Evolutionary conservation across 2,329 filamentous ascomycete species (phyloP), one percentile per base, ranked within the genome.

Genomic region (Talaromyces sp.): DNA sequence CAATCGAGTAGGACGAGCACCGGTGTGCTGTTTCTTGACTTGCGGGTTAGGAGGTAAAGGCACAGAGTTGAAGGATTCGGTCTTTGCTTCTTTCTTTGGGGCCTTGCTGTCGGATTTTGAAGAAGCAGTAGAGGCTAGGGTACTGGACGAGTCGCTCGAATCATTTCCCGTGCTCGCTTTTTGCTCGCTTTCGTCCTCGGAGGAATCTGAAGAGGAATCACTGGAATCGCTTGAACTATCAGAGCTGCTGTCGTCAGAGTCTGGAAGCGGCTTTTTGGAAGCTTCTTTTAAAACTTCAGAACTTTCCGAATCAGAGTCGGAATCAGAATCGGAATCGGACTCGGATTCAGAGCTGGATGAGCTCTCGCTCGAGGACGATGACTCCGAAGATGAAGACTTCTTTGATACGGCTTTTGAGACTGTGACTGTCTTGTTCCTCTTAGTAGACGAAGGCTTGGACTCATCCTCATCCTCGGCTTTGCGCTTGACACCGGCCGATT

Each of bases 1-100:
- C 85, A 96, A 80, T 90, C 97, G 67, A 84, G 92, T 74, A 84
- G 84, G 73, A 83, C 88, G 65, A 78, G 81, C 77, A 63, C 73
- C 81, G 55, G 69, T 75, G 71, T 77, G 81, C 67, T 72, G 74
- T 71, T 78, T 79, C 47, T 63, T 63, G 33, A 30, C 17, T 7
- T 60, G 33, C 15, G 61, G 61, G 17, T 63, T 54, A 69, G 79
- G 62, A 25, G 62, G 59, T 28, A 61, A 44, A 39, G 59, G 59
- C 2, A 59, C 56, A 27, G 55, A 57, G 47, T 64, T 64, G 53
- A 60, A 64, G 22, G 59, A 62, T 28, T 63, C 54, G 28, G 64
- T 66, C 4, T 65, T 66, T 49, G 73, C 72, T 25, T 67, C 62
- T 33, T 62, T 60, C 54, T 68, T 63, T 7, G 30, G 28, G 17